Conservation (phyloP, 306 rosid genomes). For the Castanea crenata region DNA sequence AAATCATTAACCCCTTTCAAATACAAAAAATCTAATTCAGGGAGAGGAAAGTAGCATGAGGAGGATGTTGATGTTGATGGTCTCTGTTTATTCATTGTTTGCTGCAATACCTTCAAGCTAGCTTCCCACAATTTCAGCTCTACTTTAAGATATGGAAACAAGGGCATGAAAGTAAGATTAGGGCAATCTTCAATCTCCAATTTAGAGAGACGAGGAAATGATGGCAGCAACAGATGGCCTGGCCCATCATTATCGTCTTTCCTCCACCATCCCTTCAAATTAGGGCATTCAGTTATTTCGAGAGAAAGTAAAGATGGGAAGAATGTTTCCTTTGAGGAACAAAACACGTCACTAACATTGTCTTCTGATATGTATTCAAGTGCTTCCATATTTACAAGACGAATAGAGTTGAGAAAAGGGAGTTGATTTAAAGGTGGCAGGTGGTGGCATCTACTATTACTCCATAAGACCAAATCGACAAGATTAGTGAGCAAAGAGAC, state of each 20-base stretch:
- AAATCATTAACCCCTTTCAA: too few species aligned
- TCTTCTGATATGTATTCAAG: constrained; percentile 9
- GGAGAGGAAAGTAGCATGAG: too few species aligned
- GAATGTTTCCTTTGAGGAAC: background rate
- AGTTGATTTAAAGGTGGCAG: constrained; percentile 4
- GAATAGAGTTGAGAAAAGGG: background rate
- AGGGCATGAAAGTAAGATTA: too few species aligned
- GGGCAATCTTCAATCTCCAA: too few species aligned
- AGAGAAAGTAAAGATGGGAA: constrained; percentile 10
- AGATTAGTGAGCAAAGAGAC: background rate
- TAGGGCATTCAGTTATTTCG: background rate
- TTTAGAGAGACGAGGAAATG: too few species aligned
- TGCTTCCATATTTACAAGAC: background rate
- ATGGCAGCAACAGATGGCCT: background rate
- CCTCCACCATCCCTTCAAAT: constrained; percentile 22
- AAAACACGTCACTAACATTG: too few species aligned
- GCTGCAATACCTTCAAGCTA: too few species aligned
- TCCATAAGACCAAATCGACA: background rate
- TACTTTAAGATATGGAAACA: too few species aligned
- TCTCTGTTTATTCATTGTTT: too few species aligned
- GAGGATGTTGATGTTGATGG: too few species aligned
- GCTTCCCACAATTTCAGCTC: too few species aligned
- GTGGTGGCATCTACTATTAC: background rate
- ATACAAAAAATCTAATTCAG: too few species aligned
- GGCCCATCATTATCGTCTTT: background rate